A percentile compares a stretch with the other conserved stretches of the same genome.
Evolutionary conservation across 495 filamentous ascomycete species (phyloP).

Genomic region (Viridothelium virens): DNA sequence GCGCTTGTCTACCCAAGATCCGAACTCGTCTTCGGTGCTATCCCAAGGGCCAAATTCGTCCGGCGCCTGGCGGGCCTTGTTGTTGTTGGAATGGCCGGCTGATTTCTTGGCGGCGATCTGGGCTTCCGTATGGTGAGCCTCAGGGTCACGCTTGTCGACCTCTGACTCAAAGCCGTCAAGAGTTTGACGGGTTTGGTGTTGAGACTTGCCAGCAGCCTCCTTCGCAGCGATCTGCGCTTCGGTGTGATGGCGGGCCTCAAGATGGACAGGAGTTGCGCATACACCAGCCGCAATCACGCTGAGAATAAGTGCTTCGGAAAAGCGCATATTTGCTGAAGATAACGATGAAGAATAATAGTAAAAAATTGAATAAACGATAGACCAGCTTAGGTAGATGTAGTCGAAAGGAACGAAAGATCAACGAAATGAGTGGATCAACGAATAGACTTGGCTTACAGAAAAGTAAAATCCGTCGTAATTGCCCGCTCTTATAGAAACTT

Average conservation of each 20-base stretch:
- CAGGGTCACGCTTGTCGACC: background rate
- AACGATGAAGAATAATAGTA: background rate
- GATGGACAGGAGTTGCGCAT: background rate
- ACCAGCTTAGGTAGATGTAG: background rate
- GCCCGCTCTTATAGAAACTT: background rate
- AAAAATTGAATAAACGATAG: background rate
- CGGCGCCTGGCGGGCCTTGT: background rate
- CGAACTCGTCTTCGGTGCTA: background rate
- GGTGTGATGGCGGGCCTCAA: background rate
- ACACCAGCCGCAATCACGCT: background rate
- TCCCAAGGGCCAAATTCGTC: background rate
- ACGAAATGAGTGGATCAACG: background rate
- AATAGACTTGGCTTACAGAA: background rate
- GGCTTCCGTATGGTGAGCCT: background rate
- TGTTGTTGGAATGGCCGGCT: background rate
- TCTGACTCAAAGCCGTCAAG: background rate
- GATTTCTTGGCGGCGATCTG: background rate
- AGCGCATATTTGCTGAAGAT: background rate
- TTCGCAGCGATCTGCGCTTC: background rate
- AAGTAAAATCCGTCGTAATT: background rate
- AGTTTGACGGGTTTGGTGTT: background rate
- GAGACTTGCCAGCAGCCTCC: background rate
- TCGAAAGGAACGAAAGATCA: slow-evolving; percentile 1
- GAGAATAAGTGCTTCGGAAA: slow-evolving; percentile 1
- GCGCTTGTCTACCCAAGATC: background rate